Conservation (phyloP, 129 eudicot species). For the Flaveria brownii region DNA sequence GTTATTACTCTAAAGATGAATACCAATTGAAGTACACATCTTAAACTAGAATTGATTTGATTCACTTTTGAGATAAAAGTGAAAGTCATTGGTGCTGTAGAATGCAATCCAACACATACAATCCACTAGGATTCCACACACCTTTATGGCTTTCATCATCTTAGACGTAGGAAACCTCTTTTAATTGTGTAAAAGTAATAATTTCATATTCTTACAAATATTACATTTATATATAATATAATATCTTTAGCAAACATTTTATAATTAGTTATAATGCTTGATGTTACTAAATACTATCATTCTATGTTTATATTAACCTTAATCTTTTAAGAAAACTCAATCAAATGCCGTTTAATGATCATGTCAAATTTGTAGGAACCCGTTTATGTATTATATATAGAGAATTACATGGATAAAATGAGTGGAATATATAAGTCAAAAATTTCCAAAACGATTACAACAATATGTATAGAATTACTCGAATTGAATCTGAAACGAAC, state of each 20-base stretch:
- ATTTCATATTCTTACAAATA: background rate
- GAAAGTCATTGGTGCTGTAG: background rate
- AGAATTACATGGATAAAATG: too few relatives aligned
- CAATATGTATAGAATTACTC: too few relatives aligned
- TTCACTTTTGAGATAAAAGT: slow-evolving; percentile 1
- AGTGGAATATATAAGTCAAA: too few relatives aligned
- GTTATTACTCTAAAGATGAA: background rate
- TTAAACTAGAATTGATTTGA: background rate
- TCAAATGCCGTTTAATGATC: background rate
- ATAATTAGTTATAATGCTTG: background rate
- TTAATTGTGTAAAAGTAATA: background rate
- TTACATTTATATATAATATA: background rate
- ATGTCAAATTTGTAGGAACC: too few relatives aligned
- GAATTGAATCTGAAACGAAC: too few relatives aligned
- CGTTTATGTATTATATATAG: too few relatives aligned
- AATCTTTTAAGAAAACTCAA: background rate
- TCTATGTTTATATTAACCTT: background rate
- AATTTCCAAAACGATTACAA: too few relatives aligned
- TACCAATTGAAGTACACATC: background rate
- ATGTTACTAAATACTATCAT: background rate
- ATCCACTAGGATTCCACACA: slow-evolving; percentile 1
- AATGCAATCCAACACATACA: slow-evolving; percentile 13
- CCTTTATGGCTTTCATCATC: slow-evolving; percentile 2
- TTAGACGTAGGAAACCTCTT: background rate
- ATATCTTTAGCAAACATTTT: background rate